A percentile compares a stretch with the other conserved stretches of the same genome.
phyloP scores from a whole-genome alignment of 331 rosid species.

The Stylosanthes scabra region DNA sequence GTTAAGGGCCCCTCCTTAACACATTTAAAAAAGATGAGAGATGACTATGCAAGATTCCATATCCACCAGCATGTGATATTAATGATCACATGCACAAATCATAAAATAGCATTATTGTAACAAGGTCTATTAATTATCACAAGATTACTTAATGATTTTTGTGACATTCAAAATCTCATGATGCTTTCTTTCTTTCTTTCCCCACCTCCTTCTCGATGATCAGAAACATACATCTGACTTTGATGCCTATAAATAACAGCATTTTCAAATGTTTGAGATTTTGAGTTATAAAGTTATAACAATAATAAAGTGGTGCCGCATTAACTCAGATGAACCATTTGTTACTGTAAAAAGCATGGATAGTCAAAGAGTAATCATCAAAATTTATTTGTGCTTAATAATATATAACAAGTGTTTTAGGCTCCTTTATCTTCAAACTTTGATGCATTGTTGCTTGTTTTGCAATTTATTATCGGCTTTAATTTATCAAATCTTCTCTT shows the following conservation, averaged over 20 bases:
- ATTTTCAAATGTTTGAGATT: neutral
- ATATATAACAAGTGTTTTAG: neutral
- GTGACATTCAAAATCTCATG: neutral
- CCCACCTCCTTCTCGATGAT: neutral
- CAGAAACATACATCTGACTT: neutral
- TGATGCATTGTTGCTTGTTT: neutral
- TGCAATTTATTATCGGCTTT: neutral
- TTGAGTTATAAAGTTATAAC: neutral
- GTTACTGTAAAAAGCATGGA: neutral
- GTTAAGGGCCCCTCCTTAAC: too few species aligned
- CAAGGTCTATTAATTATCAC: constrained; percentile 34
- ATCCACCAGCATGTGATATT: constrained; percentile 32
- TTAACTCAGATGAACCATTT: neutral
- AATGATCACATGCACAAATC: constrained; percentile 31
- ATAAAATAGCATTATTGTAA: neutral
- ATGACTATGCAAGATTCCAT: constrained; percentile 10
- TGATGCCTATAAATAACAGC: neutral
- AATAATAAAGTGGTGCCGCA: neutral
- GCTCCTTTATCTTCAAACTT: neutral
- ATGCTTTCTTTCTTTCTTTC: constrained; percentile 1
- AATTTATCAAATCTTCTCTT: too few species aligned
- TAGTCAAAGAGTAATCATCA: neutral
- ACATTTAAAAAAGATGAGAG: constrained; percentile 1
- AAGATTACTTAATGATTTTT: constrained; percentile 18
- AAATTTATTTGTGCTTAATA: neutral